A percentile compares a stretch with the other conserved stretches of the same genome.
phyloP scores from a whole-genome alignment of 805 yeast species.

The Candida chauliodis region DNA sequence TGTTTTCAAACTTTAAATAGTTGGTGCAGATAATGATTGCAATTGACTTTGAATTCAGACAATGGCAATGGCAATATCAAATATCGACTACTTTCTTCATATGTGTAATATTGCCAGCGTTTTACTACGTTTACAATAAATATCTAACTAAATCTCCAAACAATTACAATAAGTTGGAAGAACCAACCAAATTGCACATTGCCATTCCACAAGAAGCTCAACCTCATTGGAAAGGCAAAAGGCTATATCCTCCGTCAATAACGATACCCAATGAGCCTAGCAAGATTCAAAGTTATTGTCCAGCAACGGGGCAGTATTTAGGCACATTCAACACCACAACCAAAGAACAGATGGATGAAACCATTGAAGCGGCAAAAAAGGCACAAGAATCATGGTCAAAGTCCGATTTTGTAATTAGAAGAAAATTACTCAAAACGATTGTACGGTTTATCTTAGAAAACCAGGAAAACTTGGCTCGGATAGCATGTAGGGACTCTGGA shows the following conservation, averaged over 20 bases:
- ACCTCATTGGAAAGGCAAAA: constrained; percentile 89
- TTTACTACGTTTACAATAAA: constrained; percentile 32
- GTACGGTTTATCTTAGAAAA: constrained; percentile 69
- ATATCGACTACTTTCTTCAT: constrained; percentile 42
- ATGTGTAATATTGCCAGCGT: constrained; percentile 33
- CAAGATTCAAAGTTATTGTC: constrained; percentile 82
- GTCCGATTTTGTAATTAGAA: constrained; percentile 62
- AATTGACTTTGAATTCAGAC: constrained; percentile 37
- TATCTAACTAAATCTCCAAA: constrained; percentile 38
- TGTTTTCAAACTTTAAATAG: too few relatives aligned
- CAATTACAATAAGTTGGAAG: constrained; percentile 40
- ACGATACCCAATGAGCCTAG: constrained; percentile 59
- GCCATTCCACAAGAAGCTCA: constrained; percentile 73
- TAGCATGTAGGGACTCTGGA: constrained; percentile 96
- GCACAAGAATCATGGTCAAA: constrained; percentile 54
- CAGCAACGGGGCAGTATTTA: constrained; percentile 89
- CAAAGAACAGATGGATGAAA: constrained; percentile 66
- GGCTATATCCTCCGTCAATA: constrained; percentile 60
- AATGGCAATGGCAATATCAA: constrained; percentile 44
- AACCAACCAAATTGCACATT: constrained; percentile 46
- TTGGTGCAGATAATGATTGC: constrained; percentile 38
- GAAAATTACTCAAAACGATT: constrained; percentile 68
- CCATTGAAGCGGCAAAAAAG: constrained; percentile 47
- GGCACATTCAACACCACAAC: constrained; percentile 68
- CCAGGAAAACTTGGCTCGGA: constrained; percentile 83